A percentile compares a stretch with the other conserved stretches of the same genome.
Evolutionary conservation across 2,329 filamentous ascomycete species (phyloP).

Genomic region (Saccharata proteae): DNA sequence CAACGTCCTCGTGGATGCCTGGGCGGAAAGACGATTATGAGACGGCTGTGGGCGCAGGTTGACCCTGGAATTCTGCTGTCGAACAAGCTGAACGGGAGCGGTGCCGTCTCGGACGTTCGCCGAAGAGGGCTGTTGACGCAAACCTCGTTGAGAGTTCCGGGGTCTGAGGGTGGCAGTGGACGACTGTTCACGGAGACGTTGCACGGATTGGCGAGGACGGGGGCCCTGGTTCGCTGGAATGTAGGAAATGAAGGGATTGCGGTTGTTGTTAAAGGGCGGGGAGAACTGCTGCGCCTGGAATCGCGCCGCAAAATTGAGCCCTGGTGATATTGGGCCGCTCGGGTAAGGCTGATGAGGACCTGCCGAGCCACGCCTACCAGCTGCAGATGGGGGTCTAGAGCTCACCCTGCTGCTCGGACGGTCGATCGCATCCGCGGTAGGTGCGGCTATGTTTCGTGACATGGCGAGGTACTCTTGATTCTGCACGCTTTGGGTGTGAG

Average conservation of each 20-base stretch:
- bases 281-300: slow-evolving; percentile 19
- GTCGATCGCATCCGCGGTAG: slow-evolving; percentile 24
- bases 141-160: slow-evolving; percentile 17
- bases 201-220: slow-evolving; percentile 21
- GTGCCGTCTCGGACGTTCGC: slow-evolving; percentile 19
- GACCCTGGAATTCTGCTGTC: slow-evolving; percentile 23
- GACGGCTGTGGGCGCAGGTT: slow-evolving; percentile 25
- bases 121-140: slow-evolving; percentile 12
- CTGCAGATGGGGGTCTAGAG: slow-evolving; percentile 23
- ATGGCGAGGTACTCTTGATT: slow-evolving; percentile 5
- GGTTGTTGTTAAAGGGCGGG: too few species aligned
- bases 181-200: slow-evolving; percentile 24
- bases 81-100: slow-evolving; percentile 15
- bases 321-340: slow-evolving; percentile 12
- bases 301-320: slow-evolving; percentile 21
- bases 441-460: slow-evolving; percentile 15
- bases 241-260: slow-evolving; percentile 26
- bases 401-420: slow-evolving; percentile 24
- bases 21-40: slow-evolving; percentile 21
- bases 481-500: too few species aligned
- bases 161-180: slow-evolving; percentile 26
- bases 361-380: slow-evolving; percentile 23
- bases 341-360: slow-evolving; percentile 19
- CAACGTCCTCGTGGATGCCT: slow-evolving; percentile 24
- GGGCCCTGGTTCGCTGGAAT: slow-evolving; percentile 18